Evolutionary conservation across 257 asterid species (phyloP), one percentile per base, ranked within the genome.

Genomic region (Petunia secreta): DNA sequence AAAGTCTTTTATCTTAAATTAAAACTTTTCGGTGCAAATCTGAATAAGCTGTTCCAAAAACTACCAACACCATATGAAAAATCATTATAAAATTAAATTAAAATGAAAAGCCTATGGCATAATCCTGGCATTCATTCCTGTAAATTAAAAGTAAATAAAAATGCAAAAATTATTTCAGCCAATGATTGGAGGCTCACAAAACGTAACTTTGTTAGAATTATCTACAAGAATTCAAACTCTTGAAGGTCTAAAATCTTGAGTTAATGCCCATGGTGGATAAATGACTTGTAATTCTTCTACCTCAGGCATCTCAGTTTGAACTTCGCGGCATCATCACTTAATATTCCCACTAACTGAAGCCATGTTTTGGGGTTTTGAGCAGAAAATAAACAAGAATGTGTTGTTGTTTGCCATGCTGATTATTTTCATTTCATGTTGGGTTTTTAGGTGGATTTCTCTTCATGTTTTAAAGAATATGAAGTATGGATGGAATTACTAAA

Each of bases 261-360:
- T 14, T 3, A 14, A 40, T 8, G 44, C 57, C 80, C 80, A 77
- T 46, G 80, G 80, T 59, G 71, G 80, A 59, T 39, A 54, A 10
- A 59, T 39, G 15, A 59, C 15, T 77, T 58, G 5, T 7, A 77
- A 34, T 1, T n/a, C 5, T 40, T 15, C 5, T 4, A 41, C 34
- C 55, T 50, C 14, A 2, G 80, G 80, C 68, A 39, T 77, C 66
- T 77, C 44, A 15, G 59, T 8, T 41, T 59, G 25, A 16, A 14
- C 44, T 36, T 10, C 4, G 67, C 71, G 16, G 73, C 73, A 6
- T 1, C 71, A 39, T 77, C 80, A 5, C 80, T 58, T 36, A 58
- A 39, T 5, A 2, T 8, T n/a, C 80, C 80, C 8, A 77, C 60
- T 41, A 59, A 59, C 41, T 43, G 41, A 8, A 71, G 71, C 80